Conservation (phyloP, 73 alveolate species). For the Paramecium sonneborni region DNA sequence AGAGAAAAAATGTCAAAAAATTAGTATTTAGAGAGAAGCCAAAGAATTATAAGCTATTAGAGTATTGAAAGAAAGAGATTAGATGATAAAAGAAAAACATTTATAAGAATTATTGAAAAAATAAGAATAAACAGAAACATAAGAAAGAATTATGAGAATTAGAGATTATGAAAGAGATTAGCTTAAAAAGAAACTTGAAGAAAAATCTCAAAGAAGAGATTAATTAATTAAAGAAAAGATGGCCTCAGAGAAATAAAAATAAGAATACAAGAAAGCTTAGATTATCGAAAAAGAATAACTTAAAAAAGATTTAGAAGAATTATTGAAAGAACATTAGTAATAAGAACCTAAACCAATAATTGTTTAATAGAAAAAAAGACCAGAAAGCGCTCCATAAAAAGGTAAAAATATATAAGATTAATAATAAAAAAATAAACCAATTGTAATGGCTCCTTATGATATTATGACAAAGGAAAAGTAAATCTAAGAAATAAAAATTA, state of each 20-base stretch:
- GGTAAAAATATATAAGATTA: neutral
- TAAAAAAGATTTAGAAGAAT: neutral
- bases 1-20: neutral
- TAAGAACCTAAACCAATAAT: neutral
- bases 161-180: neutral
- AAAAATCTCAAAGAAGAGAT: conserved; percentile 4
- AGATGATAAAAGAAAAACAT: neutral
- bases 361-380: neutral
- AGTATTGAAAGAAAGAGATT: conserved; percentile 1
- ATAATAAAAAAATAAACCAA: neutral
- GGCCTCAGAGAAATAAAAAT: neutral
- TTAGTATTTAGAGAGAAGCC: neutral
- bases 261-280: neutral
- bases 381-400: neutral
- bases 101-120: neutral
- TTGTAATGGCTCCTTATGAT: conserved; percentile 42
- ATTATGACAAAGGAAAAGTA: neutral
- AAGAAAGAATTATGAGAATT: conserved; percentile 1
- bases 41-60: conserved; percentile 2
- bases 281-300: conserved; percentile 27
- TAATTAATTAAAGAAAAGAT: neutral
- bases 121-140: neutral
- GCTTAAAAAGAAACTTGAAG: neutral
- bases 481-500: neutral
- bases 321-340: neutral